A percentile compares a stretch with the other conserved stretches of the same genome.
Conservation (phyloP, 495 filamentous ascomycete genomes). For the Astrocystis sublimbata region DNA sequence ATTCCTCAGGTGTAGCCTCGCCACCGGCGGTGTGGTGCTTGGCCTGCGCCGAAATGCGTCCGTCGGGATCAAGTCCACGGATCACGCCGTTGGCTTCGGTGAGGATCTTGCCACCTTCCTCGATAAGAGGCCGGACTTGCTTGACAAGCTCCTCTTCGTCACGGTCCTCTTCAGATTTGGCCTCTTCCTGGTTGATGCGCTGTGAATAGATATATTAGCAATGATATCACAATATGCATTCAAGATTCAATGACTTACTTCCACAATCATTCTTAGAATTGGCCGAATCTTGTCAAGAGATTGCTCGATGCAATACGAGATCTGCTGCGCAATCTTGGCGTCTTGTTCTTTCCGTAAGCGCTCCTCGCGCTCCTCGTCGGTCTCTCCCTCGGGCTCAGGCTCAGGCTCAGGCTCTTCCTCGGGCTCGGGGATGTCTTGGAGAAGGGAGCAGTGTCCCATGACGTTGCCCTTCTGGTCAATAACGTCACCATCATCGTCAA, state of each 20-base stretch:
- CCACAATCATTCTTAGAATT: slow-evolving; percentile 82
- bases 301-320: slow-evolving; percentile 70
- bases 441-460: slow-evolving; percentile 76
- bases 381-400: slow-evolving; percentile 39
- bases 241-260: slow-evolving; percentile 54
- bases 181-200: slow-evolving; percentile 78
- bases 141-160: slow-evolving; percentile 89
- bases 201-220: slow-evolving; percentile 31
- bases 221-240: background rate
- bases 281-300: slow-evolving; percentile 82
- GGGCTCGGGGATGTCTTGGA: slow-evolving; percentile 68
- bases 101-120: slow-evolving; percentile 78
- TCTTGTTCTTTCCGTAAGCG: slow-evolving; percentile 65
- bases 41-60: slow-evolving; percentile 79
- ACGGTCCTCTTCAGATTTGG: slow-evolving; percentile 83
- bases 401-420: slow-evolving; percentile 51
- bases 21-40: slow-evolving; percentile 78
- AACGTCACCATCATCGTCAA: slow-evolving; percentile 86
- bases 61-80: slow-evolving; percentile 87
- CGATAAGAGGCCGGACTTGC: slow-evolving; percentile 81
- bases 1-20: slow-evolving; percentile 85
- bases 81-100: slow-evolving; percentile 88
- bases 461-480: slow-evolving; percentile 79
- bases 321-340: slow-evolving; percentile 73
- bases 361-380: slow-evolving; percentile 52